Evolutionary conservation across 73 alveolate species (phyloP).

Genomic region (Tetrahymena malaccensis): DNA sequence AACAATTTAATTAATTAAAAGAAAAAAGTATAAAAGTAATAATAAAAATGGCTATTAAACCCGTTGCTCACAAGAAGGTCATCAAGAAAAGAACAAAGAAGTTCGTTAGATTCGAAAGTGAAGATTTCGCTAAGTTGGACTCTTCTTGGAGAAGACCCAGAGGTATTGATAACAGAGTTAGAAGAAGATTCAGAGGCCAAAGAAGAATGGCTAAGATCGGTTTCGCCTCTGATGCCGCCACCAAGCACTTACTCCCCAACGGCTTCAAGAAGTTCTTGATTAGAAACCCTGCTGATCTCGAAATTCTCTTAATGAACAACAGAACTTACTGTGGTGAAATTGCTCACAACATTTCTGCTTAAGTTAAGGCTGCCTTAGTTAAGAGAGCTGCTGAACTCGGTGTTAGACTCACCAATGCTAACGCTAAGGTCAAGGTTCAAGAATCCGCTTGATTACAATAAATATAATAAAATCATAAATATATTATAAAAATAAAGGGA

Average conservation of each 20-base stretch:
- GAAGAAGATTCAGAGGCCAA: slow-evolving; percentile 97
- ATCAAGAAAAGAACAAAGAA: slow-evolving; percentile 39
- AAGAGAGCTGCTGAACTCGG: slow-evolving; percentile 95
- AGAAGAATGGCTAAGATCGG: slow-evolving; percentile 92
- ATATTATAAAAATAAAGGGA: not conserved
- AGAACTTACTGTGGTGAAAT: slow-evolving; percentile 94
- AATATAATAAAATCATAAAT: not conserved
- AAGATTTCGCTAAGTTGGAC: slow-evolving; percentile 38
- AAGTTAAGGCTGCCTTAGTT: slow-evolving; percentile 79
- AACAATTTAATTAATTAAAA: not conserved
- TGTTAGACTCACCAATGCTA: slow-evolving; percentile 88
- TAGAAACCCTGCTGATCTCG: slow-evolving; percentile 84
- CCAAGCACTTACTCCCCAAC: slow-evolving; percentile 74
- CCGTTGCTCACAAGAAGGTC: slow-evolving; percentile 32
- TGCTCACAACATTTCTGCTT: slow-evolving; percentile 89
- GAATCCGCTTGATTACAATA: slow-evolving; percentile 13
- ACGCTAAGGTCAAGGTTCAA: slow-evolving; percentile 78
- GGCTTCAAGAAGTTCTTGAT: slow-evolving; percentile 92
- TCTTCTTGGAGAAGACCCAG: slow-evolving; percentile 97
- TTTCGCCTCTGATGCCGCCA: slow-evolving; percentile 87
- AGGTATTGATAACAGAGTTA: slow-evolving; percentile 97
- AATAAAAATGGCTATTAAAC: slow-evolving; percentile 25
- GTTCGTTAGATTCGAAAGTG: slow-evolving; percentile 44
- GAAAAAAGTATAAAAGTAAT: not conserved
- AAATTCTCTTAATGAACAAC: slow-evolving; percentile 95